A percentile compares a stretch with the other conserved stretches of the same genome.
These are phyloP conservation scores for Prunella vulgaris DNA, from an alignment of 257 asterid genomes.

Conservation along the genomic window DNA sequence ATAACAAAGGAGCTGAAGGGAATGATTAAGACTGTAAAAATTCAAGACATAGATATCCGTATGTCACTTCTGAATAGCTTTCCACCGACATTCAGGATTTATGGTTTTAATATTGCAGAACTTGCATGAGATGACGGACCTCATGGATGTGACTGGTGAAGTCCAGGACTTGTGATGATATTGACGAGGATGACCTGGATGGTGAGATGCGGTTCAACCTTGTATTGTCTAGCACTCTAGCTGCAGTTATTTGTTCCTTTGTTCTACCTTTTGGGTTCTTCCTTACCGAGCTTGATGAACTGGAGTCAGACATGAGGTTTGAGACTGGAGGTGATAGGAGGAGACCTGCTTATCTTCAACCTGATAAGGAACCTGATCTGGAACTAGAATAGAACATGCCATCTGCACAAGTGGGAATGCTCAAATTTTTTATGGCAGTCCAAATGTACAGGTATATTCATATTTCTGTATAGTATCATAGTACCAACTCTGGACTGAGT, in stretches of 20 bases:
- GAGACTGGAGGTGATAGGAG: slow-evolving; percentile 64
- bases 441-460: slow-evolving; percentile 40
- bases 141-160: slow-evolving; percentile 78
- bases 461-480: background rate
- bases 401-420: slow-evolving; percentile 59
- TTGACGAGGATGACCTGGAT: background rate
- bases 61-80: slow-evolving; percentile 15
- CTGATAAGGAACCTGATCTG: slow-evolving; percentile 54
- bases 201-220: slow-evolving; percentile 38
- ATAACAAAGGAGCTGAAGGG: slow-evolving; percentile 78
- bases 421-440: slow-evolving; percentile 33
- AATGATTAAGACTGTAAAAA: slow-evolving; percentile 82
- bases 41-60: slow-evolving; percentile 69
- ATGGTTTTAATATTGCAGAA: slow-evolving; percentile 31
- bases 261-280: background rate
- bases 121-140: slow-evolving; percentile 84
- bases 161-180: slow-evolving; percentile 45
- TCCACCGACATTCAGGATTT: background rate
- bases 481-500: background rate
- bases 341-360: slow-evolving; percentile 68
- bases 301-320: slow-evolving; percentile 79
- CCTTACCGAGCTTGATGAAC: slow-evolving; percentile 72
- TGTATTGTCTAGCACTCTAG: background rate
- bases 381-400: slow-evolving; percentile 65
- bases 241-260: background rate